Evolutionary conservation across 208 protist genomes (phyloP), one percentile per base, ranked within the genome.

Genomic region (Phytomonas serpens): DNA sequence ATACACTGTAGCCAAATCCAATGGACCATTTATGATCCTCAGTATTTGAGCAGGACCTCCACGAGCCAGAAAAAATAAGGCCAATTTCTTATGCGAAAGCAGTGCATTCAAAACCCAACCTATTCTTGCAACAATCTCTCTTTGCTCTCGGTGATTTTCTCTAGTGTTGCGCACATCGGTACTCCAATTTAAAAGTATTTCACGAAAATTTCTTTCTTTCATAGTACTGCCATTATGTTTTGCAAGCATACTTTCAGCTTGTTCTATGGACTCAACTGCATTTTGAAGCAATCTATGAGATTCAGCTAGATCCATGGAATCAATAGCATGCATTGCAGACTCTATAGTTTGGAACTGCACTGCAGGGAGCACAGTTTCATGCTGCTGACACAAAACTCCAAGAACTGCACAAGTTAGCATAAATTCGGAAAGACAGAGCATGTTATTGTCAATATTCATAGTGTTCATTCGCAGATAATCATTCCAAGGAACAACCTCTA

Each of bases 291-390:
- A 37, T 29, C 36, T 9, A n/a, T 72, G 68, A 29, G 76, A 47
- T 63, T 30, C 67, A 61, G 69, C 62, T 40, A 90, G 76, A 63
- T 88, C 76, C 36, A 89, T 76, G 5, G 81, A 85, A 71, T 92
- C 82, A 31, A 95, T 47, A 23, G 93, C 77, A 38, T 89, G 81
- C 27, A 92, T 68, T 38, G 87, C 72, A 32, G 83, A 82, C 62
- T 93, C 86, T 27, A 93, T 84, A 3, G 86, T 83, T 65, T 92
- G 83, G 78, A 90, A 93, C 74, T 96, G 90, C 37, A 93, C 66
- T 31, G 80, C 72, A 11, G 82, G 85, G 27, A 89, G 75, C 36
- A 93, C 80, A 10, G 84, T 64, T 47, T 96, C 90, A 47, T 71
- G 73, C 67, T 96, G 83, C 64, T 89, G 77, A 73, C 90, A 93